Conservation (phyloP, 306 rosid species). For the Quercus wislizeni region DNA sequence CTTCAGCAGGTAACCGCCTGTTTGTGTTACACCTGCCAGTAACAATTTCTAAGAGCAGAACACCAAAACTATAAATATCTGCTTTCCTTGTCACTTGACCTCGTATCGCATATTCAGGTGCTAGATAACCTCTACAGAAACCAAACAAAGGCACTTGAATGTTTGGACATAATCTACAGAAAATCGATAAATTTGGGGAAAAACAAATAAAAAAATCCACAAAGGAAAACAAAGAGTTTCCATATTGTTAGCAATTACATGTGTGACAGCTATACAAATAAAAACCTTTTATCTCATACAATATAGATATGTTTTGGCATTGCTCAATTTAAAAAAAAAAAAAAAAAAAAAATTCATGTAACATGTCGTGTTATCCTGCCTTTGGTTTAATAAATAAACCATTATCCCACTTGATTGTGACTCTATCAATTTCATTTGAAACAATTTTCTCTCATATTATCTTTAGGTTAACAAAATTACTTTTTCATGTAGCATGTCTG, state of each 20-base stretch:
- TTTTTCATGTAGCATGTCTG: too few relatives aligned
- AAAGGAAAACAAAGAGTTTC: neutral
- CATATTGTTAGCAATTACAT: neutral
- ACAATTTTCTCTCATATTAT: too few relatives aligned
- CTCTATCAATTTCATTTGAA: too few relatives aligned
- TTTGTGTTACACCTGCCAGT: conserved; percentile 77
- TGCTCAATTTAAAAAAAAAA: neutral
- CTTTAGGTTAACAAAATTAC: too few relatives aligned
- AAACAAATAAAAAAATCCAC: neutral
- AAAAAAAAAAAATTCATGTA: neutral
- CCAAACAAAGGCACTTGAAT: conserved; percentile 11
- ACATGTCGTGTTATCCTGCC: neutral
- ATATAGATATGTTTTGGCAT: conserved; percentile 7
- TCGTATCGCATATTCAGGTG: conserved; percentile 85
- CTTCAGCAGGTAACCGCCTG: conserved; percentile 54
- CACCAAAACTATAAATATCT: conserved; percentile 83
- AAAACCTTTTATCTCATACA: neutral
- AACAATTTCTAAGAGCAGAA: conserved; percentile 70
- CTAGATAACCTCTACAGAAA: conserved; percentile 72
- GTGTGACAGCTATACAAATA: neutral
- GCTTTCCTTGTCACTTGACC: conserved; percentile 86
- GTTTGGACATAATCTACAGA: conserved; percentile 1
- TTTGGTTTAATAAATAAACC: too few relatives aligned
- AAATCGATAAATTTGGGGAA: neutral
- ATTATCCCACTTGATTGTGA: too few relatives aligned